Evolutionary conservation across 1,284 basidiomycete genomes (phyloP).

Genomic region (Boletellus sp.): DNA sequence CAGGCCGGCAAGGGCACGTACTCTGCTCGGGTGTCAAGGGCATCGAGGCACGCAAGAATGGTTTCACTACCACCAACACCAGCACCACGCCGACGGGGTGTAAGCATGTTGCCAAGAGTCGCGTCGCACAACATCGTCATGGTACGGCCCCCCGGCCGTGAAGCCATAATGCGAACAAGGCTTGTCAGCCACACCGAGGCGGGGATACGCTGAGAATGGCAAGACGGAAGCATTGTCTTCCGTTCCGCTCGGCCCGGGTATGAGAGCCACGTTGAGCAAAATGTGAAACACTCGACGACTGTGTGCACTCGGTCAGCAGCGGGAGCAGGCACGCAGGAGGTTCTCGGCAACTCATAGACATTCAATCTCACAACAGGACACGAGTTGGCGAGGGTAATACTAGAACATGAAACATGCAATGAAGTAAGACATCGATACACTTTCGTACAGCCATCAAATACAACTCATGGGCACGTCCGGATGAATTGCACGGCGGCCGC

Average conservation of each 20-base stretch:
- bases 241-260: background rate
- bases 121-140: background rate
- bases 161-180: background rate
- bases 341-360: conserved; percentile 7
- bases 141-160: background rate
- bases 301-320: conserved; percentile 7
- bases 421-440: conserved; percentile 34
- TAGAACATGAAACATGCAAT: conserved; percentile 32
- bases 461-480: conserved; percentile 26
- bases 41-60: background rate
- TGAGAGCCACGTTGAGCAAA: background rate
- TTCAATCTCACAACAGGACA: conserved; percentile 20
- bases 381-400: conserved; percentile 26
- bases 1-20: no score
- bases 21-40: background rate
- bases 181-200: background rate
- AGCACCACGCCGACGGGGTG: background rate
- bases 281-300: background rate
- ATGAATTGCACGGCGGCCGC: conserved; percentile 19
- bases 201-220: background rate
- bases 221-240: background rate
- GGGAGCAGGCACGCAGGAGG: background rate
- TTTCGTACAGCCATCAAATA: conserved; percentile 29
- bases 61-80: background rate
- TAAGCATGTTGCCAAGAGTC: background rate